Base-by-base conservation (phyloP, 192 early-diverging fungal species). In the Linderina pennispora region DNA sequence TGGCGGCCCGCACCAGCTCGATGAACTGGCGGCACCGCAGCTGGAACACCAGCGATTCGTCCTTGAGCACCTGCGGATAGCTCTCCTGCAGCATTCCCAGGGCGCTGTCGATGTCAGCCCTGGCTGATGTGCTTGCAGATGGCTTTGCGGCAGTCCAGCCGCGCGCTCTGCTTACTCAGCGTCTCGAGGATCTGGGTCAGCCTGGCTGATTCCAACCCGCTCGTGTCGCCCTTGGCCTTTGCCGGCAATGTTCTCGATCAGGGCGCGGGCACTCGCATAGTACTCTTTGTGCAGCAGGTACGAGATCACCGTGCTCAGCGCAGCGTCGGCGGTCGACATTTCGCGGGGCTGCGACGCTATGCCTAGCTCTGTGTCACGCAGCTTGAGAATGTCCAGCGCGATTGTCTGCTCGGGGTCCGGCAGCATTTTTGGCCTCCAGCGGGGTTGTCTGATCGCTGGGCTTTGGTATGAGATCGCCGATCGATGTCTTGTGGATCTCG, bases 251-350 rank as follows among this genome's bases (percentile, higher is more conserved):
- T 76, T 71, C 25, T 65, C 53, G 11, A 65, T 48, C 41, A 97
- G 80, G 0, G 78, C 79, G 14, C 79, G 72, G 0, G 93, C 90
- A 14, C 88, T 89, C 24, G 82, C 80, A 17, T 72, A 77, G 50
- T 83, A 89, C 34, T 92, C 93, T 48, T 81, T 85, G 45, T 95
- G 89, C 41, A 91, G 53, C 46, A 98, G 65, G 45, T 96, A 90
- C 17, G 75, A 75, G 4, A 91, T 58, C 4, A 98, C 82, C 8
- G 95, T 57, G 45, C 58, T 45, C 15, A 73, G 53, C 11, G 52
- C 17, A 8, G 60, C 67, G 23, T 63, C 60, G 3, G 42, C 10
- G 18, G 17, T 15, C 14, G 50, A 39, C 16, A 52, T 48, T 8
- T 10, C 36, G 22, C 26, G 38, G 4, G 44, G 44, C 3, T 22